These are phyloP conservation scores for Solanum ossicruentum DNA, from an alignment of 257 asterid species.

Conservation along the genomic window DNA sequence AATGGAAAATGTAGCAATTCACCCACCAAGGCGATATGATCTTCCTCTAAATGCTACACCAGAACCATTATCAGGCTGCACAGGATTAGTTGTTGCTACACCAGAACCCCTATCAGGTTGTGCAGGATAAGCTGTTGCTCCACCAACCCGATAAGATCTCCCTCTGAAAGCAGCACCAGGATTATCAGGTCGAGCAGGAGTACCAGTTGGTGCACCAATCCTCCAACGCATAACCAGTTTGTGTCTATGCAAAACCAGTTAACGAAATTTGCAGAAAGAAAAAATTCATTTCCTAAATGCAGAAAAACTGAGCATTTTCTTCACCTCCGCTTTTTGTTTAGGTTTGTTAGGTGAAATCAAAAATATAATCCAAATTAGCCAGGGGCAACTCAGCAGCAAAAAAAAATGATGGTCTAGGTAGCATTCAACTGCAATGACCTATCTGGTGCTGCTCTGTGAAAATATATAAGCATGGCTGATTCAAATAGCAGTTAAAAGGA, in stretches of 20 bases:
- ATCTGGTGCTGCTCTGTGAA: background rate
- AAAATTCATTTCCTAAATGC: background rate
- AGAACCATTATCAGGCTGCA: constrained; percentile 44
- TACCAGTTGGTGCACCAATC: constrained; percentile 47
- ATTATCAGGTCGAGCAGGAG: constrained; percentile 2
- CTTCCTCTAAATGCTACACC: constrained; percentile 69
- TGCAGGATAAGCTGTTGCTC: constrained; percentile 19
- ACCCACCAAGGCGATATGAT: constrained; percentile 63
- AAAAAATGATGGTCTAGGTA: background rate
- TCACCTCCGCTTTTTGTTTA: background rate
- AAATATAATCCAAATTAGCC: background rate
- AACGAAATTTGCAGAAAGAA: constrained; percentile 24
- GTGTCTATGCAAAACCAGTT: constrained; percentile 31
- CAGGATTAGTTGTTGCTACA: constrained; percentile 17
- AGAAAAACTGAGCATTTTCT: background rate
- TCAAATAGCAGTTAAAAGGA: background rate
- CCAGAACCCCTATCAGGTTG: constrained; percentile 48
- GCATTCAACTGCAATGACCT: background rate
- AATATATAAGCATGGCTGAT: background rate
- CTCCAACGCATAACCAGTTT: constrained; percentile 54
- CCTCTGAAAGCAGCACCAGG: constrained; percentile 67
- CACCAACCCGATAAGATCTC: constrained; percentile 60
- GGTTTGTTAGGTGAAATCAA: background rate
- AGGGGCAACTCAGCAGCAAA: background rate
- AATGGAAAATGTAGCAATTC: background rate